phyloP scores from a whole-genome alignment of 768 basidiomycete genomes.

The Neoboletus brunneissimus region DNA sequence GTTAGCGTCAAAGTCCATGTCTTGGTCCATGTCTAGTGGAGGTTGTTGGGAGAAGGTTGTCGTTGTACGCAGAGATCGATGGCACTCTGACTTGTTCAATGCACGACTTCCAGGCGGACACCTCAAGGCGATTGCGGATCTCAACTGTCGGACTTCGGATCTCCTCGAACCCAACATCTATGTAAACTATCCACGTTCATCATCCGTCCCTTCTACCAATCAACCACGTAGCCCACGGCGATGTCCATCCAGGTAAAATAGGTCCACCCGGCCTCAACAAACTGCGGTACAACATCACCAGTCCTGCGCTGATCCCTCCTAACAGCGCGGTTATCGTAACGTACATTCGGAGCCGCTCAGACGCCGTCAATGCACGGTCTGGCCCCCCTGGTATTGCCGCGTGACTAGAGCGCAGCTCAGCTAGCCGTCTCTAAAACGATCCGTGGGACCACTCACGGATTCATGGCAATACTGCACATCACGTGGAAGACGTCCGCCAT shows the following conservation, averaged over 20 bases:
- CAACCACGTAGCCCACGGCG: slow-evolving; percentile 67
- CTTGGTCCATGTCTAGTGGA: slow-evolving; percentile 62
- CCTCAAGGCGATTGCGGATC: slow-evolving; percentile 39
- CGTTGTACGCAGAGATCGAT: slow-evolving; percentile 14
- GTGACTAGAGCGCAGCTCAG: slow-evolving; percentile 38
- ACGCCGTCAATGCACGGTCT: slow-evolving; percentile 71
- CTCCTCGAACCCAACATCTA: slow-evolving; percentile 20
- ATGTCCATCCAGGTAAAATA: slow-evolving; percentile 50
- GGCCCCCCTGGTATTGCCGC: slow-evolving; percentile 79
- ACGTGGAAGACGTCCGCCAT: slow-evolving; percentile 85
- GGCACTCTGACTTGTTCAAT: slow-evolving; percentile 9
- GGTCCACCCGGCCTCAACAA: slow-evolving; percentile 59
- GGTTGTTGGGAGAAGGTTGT: not conserved
- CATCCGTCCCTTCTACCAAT: slow-evolving; percentile 47
- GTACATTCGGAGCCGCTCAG: slow-evolving; percentile 68
- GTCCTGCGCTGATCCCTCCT: slow-evolving; percentile 70
- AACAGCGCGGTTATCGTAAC: slow-evolving; percentile 68
- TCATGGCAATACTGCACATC: slow-evolving; percentile 80
- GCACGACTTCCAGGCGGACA: slow-evolving; percentile 27
- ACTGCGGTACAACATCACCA: slow-evolving; percentile 69
- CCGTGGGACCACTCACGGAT: slow-evolving; percentile 59
- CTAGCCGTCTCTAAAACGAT: slow-evolving; percentile 1
- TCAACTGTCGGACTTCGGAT: slow-evolving; percentile 36
- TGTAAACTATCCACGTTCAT: slow-evolving; percentile 10
- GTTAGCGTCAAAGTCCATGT: slow-evolving; percentile 65